These are phyloP conservation scores for Neopestalotiopsis sp. DNA, from an alignment of 2,329 filamentous ascomycete species.

Conservation along the genomic window DNA sequence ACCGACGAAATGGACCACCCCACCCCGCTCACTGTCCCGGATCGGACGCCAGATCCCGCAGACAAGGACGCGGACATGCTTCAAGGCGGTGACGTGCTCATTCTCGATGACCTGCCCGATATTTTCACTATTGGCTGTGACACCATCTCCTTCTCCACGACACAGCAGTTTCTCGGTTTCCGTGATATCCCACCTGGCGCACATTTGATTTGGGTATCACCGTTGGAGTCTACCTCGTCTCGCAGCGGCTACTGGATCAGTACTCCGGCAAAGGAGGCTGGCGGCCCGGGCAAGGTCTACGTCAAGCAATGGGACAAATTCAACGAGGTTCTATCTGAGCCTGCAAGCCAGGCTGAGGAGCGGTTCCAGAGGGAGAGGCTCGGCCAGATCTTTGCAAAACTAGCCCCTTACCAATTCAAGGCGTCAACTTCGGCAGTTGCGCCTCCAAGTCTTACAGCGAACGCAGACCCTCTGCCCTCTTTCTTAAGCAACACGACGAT, in stretches of 20 bases:
- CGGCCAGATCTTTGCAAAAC: conserved; percentile 41
- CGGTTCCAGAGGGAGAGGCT: conserved; percentile 49
- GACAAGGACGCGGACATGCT: conserved; percentile 32
- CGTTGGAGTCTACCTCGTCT: conserved; percentile 50
- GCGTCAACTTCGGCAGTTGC: conserved; percentile 14
- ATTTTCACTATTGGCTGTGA: conserved; percentile 60
- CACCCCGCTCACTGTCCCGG: conserved; percentile 23
- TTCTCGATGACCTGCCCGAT: conserved; percentile 56
- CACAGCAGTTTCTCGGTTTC: conserved; percentile 55
- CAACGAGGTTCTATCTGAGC: conserved; percentile 58
- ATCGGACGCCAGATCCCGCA: conserved; percentile 25
- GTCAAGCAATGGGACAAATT: conserved; percentile 52
- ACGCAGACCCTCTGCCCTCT: conserved; percentile 28
- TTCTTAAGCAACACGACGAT: conserved; percentile 40
- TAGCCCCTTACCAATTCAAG: conserved; percentile 50
- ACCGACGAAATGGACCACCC: conserved; percentile 18
- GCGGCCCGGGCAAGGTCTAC: conserved; percentile 36
- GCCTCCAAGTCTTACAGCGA: conserved; percentile 17
- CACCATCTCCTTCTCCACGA: conserved; percentile 51
- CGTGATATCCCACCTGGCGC: conserved; percentile 58
- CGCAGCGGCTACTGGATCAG: conserved; percentile 65
- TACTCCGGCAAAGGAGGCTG: conserved; percentile 36
- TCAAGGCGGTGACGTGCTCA: conserved; percentile 52
- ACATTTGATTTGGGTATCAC: conserved; percentile 65
- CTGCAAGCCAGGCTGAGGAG: conserved; percentile 48